Percentiles rank a stretch among this genome's conserved stretches.
Evolutionary conservation across 768 basidiomycete genomes (phyloP).

Genomic region (Russula olivacea): DNA sequence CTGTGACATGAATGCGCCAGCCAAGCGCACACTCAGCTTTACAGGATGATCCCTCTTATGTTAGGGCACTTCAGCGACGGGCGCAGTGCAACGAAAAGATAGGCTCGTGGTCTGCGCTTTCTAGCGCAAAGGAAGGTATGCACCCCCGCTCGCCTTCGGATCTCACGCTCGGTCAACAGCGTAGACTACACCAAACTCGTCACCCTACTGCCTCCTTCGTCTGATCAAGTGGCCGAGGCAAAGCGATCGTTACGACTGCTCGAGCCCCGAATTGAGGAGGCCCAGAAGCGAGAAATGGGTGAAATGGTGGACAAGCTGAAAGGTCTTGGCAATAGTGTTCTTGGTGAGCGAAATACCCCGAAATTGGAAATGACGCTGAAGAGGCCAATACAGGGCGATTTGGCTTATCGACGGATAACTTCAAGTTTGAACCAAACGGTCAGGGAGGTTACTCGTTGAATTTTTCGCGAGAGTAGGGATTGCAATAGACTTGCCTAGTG

Average conservation of each 20-base stretch:
- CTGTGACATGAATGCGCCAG: constrained; percentile 1
- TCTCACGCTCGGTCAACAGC: neutral
- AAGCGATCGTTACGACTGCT: constrained; percentile 47
- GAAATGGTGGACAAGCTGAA: constrained; percentile 95
- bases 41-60: constrained; percentile 75
- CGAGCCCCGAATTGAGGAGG: constrained; percentile 62
- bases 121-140: constrained; percentile 77
- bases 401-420: constrained; percentile 92
- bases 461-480: constrained; percentile 48
- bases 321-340: constrained; percentile 80
- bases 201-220: constrained; percentile 51
- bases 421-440: constrained; percentile 91
- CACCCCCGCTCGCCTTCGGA: constrained; percentile 1
- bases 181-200: constrained; percentile 78
- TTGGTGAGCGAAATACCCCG: constrained; percentile 49
- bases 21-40: constrained; percentile 50
- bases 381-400: constrained; percentile 61
- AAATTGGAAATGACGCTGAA: neutral
- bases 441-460: constrained; percentile 96
- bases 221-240: constrained; percentile 45
- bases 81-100: constrained; percentile 79
- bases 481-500: constrained; percentile 21
- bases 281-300: constrained; percentile 78
- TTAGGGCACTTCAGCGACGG: constrained; percentile 87
- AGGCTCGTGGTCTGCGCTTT: constrained; percentile 76